Percentiles rank a stretch among this genome's conserved stretches.
Evolutionary conservation across 768 basidiomycete genomes (phyloP).

Genomic region (Naganishia vaughanmartiniae): DNA sequence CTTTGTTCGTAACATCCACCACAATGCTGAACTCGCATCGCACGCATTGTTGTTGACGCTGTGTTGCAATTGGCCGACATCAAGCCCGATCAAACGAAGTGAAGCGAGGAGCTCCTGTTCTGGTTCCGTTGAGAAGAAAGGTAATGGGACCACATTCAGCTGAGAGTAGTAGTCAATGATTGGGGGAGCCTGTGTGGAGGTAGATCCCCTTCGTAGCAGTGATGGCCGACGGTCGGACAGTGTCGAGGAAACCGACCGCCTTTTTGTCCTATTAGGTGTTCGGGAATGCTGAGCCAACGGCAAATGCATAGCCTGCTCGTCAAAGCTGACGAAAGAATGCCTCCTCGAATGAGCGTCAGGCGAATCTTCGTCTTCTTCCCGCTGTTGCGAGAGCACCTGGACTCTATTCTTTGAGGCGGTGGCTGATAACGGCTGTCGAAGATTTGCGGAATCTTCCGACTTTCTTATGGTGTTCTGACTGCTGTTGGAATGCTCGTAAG

Average conservation of each 20-base stretch:
- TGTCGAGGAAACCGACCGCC: constrained; percentile 87
- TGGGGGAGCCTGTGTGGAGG: constrained; percentile 52
- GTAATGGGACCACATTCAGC: constrained; percentile 55
- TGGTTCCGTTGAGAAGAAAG: constrained; percentile 79
- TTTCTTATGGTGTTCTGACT: constrained; percentile 51
- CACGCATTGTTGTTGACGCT: constrained; percentile 88
- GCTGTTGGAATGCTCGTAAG: constrained; percentile 43
- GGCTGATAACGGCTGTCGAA: background rate
- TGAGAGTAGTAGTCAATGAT: constrained; percentile 56
- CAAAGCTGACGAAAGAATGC: constrained; percentile 31
- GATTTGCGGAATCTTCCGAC: constrained; percentile 25
- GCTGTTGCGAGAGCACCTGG: constrained; percentile 39
- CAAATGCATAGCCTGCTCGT: constrained; percentile 57
- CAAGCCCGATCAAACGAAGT: constrained; percentile 75
- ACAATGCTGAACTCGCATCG: constrained; percentile 81
- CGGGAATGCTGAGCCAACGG: constrained; percentile 60
- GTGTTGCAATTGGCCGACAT: constrained; percentile 92
- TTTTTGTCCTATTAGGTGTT: constrained; percentile 91
- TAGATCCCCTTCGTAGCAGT: constrained; percentile 55
- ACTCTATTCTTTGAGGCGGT: constrained; percentile 25
- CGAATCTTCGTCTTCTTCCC: constrained; percentile 42
- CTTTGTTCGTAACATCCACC: constrained; percentile 77
- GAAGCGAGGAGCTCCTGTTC: constrained; percentile 77
- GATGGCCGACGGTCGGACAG: constrained; percentile 47
- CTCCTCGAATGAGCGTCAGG: constrained; percentile 28